Evolutionary conservation across 2,329 filamentous ascomycete species (phyloP).

Genomic region (Pseudogymnoascus sp.): DNA sequence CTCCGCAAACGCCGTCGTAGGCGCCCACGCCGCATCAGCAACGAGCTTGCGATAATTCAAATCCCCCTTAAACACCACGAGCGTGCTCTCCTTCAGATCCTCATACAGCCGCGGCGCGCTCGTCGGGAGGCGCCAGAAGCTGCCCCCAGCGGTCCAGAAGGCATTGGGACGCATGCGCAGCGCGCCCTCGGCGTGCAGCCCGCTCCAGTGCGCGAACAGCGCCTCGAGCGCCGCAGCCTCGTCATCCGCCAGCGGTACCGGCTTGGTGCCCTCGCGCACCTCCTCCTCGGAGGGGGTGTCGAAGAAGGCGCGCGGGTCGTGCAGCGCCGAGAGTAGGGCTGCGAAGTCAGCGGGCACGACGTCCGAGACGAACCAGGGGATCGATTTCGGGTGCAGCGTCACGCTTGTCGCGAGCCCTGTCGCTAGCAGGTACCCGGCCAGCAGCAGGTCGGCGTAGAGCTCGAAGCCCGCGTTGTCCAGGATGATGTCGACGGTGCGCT

Average conservation of each 20-base stretch:
- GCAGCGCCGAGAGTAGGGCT: constrained; percentile 73
- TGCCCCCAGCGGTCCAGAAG: constrained; percentile 86
- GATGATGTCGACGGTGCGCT: constrained; percentile 80
- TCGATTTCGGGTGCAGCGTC: constrained; percentile 85
- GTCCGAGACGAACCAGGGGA: constrained; percentile 98
- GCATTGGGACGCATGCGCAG: constrained; percentile 74
- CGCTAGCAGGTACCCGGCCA: constrained; percentile 83
- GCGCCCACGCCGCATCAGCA: constrained; percentile 77
- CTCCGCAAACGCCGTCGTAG: constrained; percentile 76
- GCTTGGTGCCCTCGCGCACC: constrained; percentile 46
- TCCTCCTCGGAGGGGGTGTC: constrained; percentile 65
- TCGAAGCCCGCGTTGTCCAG: constrained; percentile 98
- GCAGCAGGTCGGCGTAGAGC: constrained; percentile 87
- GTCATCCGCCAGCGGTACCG: constrained; percentile 55
- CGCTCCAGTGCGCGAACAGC: constrained; percentile 75
- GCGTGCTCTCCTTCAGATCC: constrained; percentile 74
- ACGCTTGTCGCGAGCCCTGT: constrained; percentile 78
- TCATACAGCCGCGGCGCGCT: constrained; percentile 61
- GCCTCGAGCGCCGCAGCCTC: constrained; percentile 64
- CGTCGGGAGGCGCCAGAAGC: constrained; percentile 78
- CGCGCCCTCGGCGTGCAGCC: constrained; percentile 74
- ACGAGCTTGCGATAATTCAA: constrained; percentile 93
- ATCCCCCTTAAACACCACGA: constrained; percentile 96
- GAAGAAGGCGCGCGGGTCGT: constrained; percentile 72
- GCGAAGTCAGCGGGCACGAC: constrained; percentile 81